Evolutionary conservation across 129 eudicot species (phyloP).

Genomic region (Pittosporum tobira): DNA sequence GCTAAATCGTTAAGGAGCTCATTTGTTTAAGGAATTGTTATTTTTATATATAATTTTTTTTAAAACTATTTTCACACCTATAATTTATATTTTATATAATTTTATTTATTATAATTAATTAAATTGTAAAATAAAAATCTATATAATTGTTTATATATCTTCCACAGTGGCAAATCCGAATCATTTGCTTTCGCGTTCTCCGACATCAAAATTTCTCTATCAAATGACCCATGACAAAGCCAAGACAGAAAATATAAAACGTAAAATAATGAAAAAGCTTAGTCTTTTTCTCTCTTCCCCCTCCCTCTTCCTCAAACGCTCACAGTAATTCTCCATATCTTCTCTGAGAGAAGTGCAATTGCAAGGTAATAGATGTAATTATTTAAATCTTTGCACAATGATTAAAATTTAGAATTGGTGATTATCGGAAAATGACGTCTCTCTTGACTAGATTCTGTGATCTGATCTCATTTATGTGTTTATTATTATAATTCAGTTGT

Average conservation of each 20-base stretch:
- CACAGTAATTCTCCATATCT: background rate
- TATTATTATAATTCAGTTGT: conserved; percentile 10
- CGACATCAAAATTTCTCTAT: background rate
- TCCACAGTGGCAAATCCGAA: background rate
- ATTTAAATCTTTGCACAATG: background rate
- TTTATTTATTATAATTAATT: no score
- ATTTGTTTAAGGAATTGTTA: no score
- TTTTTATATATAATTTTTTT: no score
- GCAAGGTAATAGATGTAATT: conserved; percentile 1
- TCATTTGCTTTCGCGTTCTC: background rate
- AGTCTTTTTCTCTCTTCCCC: background rate
- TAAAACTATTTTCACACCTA: no score
- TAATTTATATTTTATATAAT: no score
- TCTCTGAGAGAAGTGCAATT: background rate
- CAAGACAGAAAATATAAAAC: background rate
- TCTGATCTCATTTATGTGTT: conserved; percentile 15
- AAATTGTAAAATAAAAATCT: no score
- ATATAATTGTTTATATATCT: no score
- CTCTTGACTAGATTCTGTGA: conserved; percentile 15
- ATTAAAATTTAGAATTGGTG: background rate
- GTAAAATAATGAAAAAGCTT: conserved; percentile 4
- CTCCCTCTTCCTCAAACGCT: background rate
- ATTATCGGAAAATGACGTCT: conserved; percentile 9
- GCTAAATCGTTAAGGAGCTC: no score
- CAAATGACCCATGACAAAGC: background rate